Conservation (phyloP, 306 rosid species). For the Dalbergia oliveri region DNA sequence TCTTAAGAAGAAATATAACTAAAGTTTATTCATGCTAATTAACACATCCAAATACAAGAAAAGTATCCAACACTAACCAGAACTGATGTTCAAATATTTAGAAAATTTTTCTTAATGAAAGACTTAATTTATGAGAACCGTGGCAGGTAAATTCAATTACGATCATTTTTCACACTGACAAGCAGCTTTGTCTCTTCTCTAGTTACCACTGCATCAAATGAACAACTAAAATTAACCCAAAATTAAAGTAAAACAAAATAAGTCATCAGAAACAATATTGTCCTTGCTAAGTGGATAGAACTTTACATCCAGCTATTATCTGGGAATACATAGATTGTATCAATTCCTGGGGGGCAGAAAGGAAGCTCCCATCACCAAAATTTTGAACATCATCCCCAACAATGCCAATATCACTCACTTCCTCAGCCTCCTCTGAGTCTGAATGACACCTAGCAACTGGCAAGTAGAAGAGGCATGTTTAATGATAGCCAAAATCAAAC, state of each 20-base stretch:
- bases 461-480: constrained; percentile 33
- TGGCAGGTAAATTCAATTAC: constrained; percentile 45
- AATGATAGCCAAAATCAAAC: neutral
- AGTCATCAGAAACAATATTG: too few species aligned
- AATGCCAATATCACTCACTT: constrained; percentile 72
- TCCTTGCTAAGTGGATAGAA: too few species aligned
- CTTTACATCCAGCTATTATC: constrained; percentile 60
- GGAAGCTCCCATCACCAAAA: constrained; percentile 64
- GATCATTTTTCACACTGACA: constrained; percentile 87
- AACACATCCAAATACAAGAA: constrained; percentile 7
- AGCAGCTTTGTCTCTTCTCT: constrained; percentile 87
- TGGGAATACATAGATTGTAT: constrained; percentile 76
- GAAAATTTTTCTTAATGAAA: too few species aligned
- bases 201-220: constrained; percentile 70
- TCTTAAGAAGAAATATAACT: constrained; percentile 12
- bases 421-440: constrained; percentile 59
- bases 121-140: too few species aligned
- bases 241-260: too few species aligned
- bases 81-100: too few species aligned
- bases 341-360: constrained; percentile 73
- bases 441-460: constrained; percentile 81
- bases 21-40: neutral
- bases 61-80: too few species aligned
- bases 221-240: constrained; percentile 39
- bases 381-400: constrained; percentile 81